phyloP scores from a whole-genome alignment of 495 filamentous ascomycete genomes.

The Penicillium malachiteum region DNA sequence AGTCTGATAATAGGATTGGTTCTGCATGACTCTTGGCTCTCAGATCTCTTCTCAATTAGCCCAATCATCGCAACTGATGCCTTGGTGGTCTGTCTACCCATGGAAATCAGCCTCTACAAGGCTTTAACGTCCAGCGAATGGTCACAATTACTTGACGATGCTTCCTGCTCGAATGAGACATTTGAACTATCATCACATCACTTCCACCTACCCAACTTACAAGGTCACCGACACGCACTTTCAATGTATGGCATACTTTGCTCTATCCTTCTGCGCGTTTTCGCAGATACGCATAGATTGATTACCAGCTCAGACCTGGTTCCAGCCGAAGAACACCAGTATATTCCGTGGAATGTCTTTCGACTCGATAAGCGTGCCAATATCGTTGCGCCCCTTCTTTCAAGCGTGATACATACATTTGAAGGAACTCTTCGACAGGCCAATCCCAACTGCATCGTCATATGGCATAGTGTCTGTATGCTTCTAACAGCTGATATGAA shows the following conservation, averaged over 20 bases:
- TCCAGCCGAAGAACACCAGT: not conserved
- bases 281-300: slow-evolving; percentile 6
- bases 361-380: slow-evolving; percentile 8
- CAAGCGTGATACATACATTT: not conserved
- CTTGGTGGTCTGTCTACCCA: not conserved
- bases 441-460: slow-evolving; percentile 15
- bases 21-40: slow-evolving; percentile 14
- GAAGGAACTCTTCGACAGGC: slow-evolving; percentile 1
- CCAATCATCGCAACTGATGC: slow-evolving; percentile 3
- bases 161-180: not conserved
- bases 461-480: slow-evolving; percentile 15
- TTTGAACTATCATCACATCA: slow-evolving; percentile 3
- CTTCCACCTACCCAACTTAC: slow-evolving; percentile 4
- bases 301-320: slow-evolving; percentile 5
- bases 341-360: slow-evolving; percentile 6
- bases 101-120: slow-evolving; percentile 1
- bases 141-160: not conserved
- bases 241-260: slow-evolving; percentile 12
- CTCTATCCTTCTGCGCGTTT: slow-evolving; percentile 9
- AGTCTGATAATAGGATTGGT: slow-evolving; percentile 13
- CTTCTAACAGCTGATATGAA: slow-evolving; percentile 3
- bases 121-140: not conserved
- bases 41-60: slow-evolving; percentile 3
- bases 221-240: slow-evolving; percentile 3
- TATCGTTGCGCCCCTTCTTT: slow-evolving; percentile 2